phyloP scores from a whole-genome alignment of 1,284 basidiomycete genomes.

The Veloporphyrellus conicus region DNA sequence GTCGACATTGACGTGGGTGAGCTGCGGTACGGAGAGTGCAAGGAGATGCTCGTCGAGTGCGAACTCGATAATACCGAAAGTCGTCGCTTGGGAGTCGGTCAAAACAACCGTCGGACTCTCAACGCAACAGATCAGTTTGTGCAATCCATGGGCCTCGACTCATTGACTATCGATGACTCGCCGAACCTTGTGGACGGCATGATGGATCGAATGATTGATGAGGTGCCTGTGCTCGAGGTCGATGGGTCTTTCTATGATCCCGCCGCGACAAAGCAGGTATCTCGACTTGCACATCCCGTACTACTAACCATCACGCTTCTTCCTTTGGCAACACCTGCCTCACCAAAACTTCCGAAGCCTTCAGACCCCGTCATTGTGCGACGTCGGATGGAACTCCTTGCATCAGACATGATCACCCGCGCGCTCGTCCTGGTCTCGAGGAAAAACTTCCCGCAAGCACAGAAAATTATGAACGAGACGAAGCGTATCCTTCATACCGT shows the following conservation, averaged over 20 bases:
- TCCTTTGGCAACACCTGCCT: conserved; percentile 45
- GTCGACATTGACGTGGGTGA: conserved; percentile 95
- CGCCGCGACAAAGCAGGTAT: conserved; percentile 71
- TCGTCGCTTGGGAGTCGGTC: conserved; percentile 29
- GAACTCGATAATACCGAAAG: conserved; percentile 78
- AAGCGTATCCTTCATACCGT: conserved; percentile 82
- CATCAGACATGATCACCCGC: conserved; percentile 92
- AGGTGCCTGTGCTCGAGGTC: conserved; percentile 87
- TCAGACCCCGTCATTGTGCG: conserved; percentile 85
- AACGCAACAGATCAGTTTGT: conserved; percentile 80
- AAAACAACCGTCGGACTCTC: conserved; percentile 38
- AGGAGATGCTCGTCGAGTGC: conserved; percentile 92
- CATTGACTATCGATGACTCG: conserved; percentile 64
- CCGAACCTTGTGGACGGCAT: conserved; percentile 74
- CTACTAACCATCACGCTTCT: conserved; percentile 84
- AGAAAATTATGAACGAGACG: conserved; percentile 84
- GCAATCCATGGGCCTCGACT: conserved; percentile 73
- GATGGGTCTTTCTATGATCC: conserved; percentile 93
- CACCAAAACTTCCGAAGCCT: conserved; percentile 46
- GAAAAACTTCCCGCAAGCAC: conserved; percentile 81
- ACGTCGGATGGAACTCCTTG: conserved; percentile 89
- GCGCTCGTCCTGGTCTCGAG: conserved; percentile 84
- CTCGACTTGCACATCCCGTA: conserved; percentile 82
- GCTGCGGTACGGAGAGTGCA: conserved; percentile 84
- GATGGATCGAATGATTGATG: conserved; percentile 90